Percentiles rank a stretch among this genome's conserved stretches.
These are phyloP conservation scores for Lachnellula occidentalis DNA, from an alignment of 2,329 filamentous ascomycete species.

Conservation along the genomic window DNA sequence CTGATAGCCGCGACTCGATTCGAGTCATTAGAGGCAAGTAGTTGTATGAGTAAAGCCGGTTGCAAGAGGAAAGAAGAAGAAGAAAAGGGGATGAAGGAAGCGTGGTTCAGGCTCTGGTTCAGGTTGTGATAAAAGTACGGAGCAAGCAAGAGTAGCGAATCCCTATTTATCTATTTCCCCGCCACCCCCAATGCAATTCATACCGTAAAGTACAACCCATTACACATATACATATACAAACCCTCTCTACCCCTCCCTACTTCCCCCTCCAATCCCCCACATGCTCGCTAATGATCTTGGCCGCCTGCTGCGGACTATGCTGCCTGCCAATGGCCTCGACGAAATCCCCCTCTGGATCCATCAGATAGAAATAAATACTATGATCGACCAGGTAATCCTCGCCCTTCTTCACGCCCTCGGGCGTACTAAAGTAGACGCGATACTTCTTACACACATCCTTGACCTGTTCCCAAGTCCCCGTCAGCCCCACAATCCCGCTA, in stretches of 20 bases:
- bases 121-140: too few relatives aligned
- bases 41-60: too few relatives aligned
- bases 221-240: too few relatives aligned
- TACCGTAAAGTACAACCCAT: too few relatives aligned
- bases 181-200: too few relatives aligned
- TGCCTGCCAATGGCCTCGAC: constrained; percentile 94
- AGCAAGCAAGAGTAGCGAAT: too few relatives aligned
- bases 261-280: constrained; percentile 66
- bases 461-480: constrained; percentile 88
- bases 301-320: constrained; percentile 82
- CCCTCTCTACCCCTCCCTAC: not conserved
- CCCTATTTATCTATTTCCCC: too few relatives aligned
- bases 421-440: constrained; percentile 95
- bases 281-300: constrained; percentile 78
- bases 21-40: too few relatives aligned
- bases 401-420: constrained; percentile 78
- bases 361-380: constrained; percentile 98
- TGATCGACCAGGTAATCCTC: constrained; percentile 98
- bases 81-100: too few relatives aligned
- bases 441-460: constrained; percentile 95
- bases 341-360: constrained; percentile 98
- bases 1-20: too few relatives aligned
- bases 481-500: constrained; percentile 76
- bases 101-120: too few relatives aligned
- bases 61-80: too few relatives aligned